Evolutionary conservation across 768 basidiomycete species (phyloP), one percentile per base, ranked within the genome.

Genomic region (Auriscalpium orientale): DNA sequence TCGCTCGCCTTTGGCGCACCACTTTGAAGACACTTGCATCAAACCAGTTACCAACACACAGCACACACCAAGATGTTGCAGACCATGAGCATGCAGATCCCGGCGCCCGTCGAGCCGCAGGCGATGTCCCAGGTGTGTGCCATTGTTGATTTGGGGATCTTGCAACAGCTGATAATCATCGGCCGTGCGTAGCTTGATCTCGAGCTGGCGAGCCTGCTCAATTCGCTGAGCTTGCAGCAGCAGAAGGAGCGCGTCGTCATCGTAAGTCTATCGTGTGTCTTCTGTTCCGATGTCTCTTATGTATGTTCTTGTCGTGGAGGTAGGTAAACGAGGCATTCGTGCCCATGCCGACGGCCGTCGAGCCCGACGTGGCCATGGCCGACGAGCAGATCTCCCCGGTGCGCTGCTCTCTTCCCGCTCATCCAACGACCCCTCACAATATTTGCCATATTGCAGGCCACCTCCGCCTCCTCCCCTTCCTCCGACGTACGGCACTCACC

Each of bases 401-500:
- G 47, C 46, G 59, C 35, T 16, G 49, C 3, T 8, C 36, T 7
- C 33, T 4, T 18, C 43, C 13, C 28, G 36, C 16, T 8, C 8
- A 35, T 21, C 9, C 13, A 20, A 44, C 4, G 9, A 3, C 18
- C 28, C 12, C 40, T 34, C 9, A 11, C 20, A 12, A 13, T 3
- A 7, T 11, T 11, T 22, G 11, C 15, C 7, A 5, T 13, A 5
- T 28, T 21, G 11, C 49, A 62, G 61, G 56, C 59, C 56, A 55
- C 56, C 53, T 54, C 54, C 58, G 61, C 36, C 53, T 60, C 61
- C 61, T 62, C 61, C 37, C 45, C 20, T 58, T 62, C 59, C 53
- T 62, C 56, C 53, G 61, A 47, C 61, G 59, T 35, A 44, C 28
- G 28, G 28, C 28, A 28, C 28, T 46, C 47, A 44, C 51, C 44